These are phyloP conservation scores for Eurotiales sp. DNA, from an alignment of 2,329 filamentous ascomycete genomes.

Conservation along the genomic window DNA sequence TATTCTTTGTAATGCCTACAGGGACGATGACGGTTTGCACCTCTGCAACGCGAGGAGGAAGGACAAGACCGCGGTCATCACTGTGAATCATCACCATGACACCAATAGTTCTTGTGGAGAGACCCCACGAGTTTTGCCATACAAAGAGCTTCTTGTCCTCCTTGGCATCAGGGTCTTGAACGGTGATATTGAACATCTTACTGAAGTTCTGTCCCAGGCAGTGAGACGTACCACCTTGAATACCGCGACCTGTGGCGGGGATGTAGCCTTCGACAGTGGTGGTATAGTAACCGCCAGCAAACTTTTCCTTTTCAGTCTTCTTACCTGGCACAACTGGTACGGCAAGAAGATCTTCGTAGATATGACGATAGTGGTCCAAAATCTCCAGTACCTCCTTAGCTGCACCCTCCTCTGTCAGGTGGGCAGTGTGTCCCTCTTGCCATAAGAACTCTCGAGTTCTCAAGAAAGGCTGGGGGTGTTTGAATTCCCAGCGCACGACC, in stretches of 20 bases:
- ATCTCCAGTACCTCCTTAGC: constrained; percentile 87
- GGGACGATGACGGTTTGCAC: constrained; percentile 84
- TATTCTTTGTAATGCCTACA: constrained; percentile 88
- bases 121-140: constrained; percentile 99
- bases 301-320: constrained; percentile 98
- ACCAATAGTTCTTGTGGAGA: constrained; percentile 94
- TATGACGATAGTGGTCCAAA: constrained; percentile 82
- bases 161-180: constrained; percentile 77
- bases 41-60: constrained; percentile 86
- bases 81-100: constrained; percentile 99
- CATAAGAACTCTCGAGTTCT: constrained; percentile 93
- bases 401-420: constrained; percentile 78
- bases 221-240: constrained; percentile 94
- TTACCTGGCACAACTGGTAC: constrained; percentile 89
- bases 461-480: constrained; percentile 81
- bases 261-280: constrained; percentile 98
- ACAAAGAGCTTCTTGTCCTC: constrained; percentile 75
- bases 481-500: constrained; percentile 93
- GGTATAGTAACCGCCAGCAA: constrained; percentile 93
- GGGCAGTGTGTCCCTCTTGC: constrained; percentile 95
- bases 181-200: constrained; percentile 98
- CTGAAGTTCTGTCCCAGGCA: constrained; percentile 96
- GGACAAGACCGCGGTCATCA: constrained; percentile 90
- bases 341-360: constrained; percentile 91
- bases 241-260: constrained; percentile 89